These are phyloP conservation scores for Crassisporium funariophilum DNA, from an alignment of 768 basidiomycete species.

Conservation along the genomic window DNA sequence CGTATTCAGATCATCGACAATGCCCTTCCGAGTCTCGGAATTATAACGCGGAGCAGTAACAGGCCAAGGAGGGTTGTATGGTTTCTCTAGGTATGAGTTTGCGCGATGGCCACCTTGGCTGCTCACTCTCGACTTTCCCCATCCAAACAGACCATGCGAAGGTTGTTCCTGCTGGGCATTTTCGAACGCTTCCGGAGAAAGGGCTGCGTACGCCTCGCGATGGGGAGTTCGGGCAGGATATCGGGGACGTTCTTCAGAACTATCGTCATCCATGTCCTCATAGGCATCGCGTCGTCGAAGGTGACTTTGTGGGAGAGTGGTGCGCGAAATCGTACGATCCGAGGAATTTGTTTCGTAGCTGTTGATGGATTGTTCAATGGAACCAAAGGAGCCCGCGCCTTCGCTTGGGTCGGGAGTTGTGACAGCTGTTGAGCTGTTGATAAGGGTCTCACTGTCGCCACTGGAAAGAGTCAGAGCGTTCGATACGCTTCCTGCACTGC, in stretches of 20 bases:
- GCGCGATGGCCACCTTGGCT: conserved; percentile 20
- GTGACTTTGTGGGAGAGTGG: conserved; percentile 9
- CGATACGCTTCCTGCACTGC: conserved; percentile 27
- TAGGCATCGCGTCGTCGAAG: conserved; percentile 30
- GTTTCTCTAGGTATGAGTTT: conserved; percentile 19
- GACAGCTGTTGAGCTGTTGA: conserved; percentile 12
- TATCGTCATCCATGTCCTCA: conserved; percentile 39
- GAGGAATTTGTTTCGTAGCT: conserved; percentile 22
- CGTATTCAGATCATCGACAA: conserved; percentile 67
- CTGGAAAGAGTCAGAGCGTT: conserved; percentile 19
- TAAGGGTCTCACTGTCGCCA: conserved; percentile 16
- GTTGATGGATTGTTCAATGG: conserved; percentile 17
- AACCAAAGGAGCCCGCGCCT: conserved; percentile 11
- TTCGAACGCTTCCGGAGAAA: conserved; percentile 57
- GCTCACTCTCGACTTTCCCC: conserved; percentile 22
- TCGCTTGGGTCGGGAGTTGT: conserved; percentile 19
- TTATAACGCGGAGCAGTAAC: conserved; percentile 61
- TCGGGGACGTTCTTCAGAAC: conserved; percentile 24
- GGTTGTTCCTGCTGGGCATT: conserved; percentile 32
- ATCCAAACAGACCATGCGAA: conserved; percentile 27
- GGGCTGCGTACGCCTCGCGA: conserved; percentile 60
- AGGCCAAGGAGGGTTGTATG: conserved; percentile 60
- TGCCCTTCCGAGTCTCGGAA: conserved; percentile 68
- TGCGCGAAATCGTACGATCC: conserved; percentile 21
- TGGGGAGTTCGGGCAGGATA: conserved; percentile 57